phyloP scores from a whole-genome alignment of 2,329 filamentous ascomycete genomes.

The Teratosphaeria pseudoeucalypti region DNA sequence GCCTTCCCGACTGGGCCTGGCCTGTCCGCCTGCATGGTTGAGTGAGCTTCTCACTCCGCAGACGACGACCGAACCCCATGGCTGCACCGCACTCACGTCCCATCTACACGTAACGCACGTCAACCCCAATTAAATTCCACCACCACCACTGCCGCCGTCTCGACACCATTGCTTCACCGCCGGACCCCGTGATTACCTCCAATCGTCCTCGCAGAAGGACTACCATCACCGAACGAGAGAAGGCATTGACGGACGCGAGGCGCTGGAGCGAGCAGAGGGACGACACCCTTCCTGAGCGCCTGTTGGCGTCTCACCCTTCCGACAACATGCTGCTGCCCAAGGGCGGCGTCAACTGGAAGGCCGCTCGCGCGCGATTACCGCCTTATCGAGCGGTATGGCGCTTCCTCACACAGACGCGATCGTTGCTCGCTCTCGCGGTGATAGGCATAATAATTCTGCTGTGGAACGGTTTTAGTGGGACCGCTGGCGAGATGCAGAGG shows the following conservation, averaged over 20 bases:
- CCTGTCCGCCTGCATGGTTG: too few relatives aligned
- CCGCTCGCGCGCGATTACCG: slow-evolving; percentile 67
- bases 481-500: slow-evolving; percentile 85
- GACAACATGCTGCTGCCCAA: slow-evolving; percentile 77
- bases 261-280: background rate
- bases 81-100: background rate
- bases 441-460: slow-evolving; percentile 64
- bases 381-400: slow-evolving; percentile 54
- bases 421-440: slow-evolving; percentile 63
- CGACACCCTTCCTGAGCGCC: slow-evolving; percentile 7
- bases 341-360: slow-evolving; percentile 88
- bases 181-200: background rate
- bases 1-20: background rate
- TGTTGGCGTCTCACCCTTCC: slow-evolving; percentile 5
- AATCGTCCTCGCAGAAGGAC: background rate
- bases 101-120: background rate
- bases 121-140: background rate
- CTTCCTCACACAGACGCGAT: slow-evolving; percentile 65
- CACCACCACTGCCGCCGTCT: background rate
- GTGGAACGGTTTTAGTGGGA: slow-evolving; percentile 76
- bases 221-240: background rate
- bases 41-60: background rate
- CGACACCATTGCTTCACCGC: background rate
- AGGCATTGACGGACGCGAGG: background rate
- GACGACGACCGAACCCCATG: background rate